Percentiles rank a stretch among this genome's conserved stretches.
Conservation (phyloP, 441 rosid species). For the Capsella rubella region DNA sequence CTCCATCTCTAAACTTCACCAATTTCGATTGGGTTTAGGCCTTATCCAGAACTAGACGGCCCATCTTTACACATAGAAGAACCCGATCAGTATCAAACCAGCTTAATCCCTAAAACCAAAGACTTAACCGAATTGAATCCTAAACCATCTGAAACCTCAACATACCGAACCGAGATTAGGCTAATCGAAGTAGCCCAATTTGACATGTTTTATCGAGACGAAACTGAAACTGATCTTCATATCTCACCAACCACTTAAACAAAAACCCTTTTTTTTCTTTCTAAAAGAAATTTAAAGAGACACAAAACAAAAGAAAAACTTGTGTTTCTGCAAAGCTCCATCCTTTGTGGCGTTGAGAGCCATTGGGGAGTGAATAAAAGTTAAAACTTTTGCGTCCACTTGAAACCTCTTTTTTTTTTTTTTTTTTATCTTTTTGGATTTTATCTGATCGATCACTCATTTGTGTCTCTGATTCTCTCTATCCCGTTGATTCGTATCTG, state of each 20-base stretch:
- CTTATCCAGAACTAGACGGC: not conserved
- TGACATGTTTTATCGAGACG: conserved; percentile 1
- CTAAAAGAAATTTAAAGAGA: too few relatives aligned
- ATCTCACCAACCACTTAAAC: conserved; percentile 35
- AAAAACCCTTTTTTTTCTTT: not conserved
- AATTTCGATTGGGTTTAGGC: not conserved
- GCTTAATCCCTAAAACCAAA: not conserved
- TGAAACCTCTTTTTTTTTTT: conserved; percentile 4
- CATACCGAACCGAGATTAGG: not conserved
- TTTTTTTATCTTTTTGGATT: conserved; percentile 1
- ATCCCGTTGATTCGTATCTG: conserved; percentile 25
- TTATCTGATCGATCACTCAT: conserved; percentile 40
- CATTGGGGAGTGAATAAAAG: conserved; percentile 1
- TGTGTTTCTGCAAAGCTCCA: conserved; percentile 31
- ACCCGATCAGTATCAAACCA: not conserved
- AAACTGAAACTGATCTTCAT: not conserved
- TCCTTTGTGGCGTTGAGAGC: conserved; percentile 36
- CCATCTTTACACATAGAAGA: not conserved
- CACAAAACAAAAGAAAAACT: not conserved
- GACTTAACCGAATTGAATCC: not conserved
- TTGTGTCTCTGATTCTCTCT: conserved; percentile 36
- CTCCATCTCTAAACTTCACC: not conserved
- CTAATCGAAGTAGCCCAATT: conserved; percentile 6
- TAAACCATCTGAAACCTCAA: not conserved
- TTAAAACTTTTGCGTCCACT: conserved; percentile 39